Percentiles rank a stretch among this genome's conserved stretches.
phyloP scores from a whole-genome alignment of 1,284 basidiomycete species.

The Ustilago hordei region DNA sequence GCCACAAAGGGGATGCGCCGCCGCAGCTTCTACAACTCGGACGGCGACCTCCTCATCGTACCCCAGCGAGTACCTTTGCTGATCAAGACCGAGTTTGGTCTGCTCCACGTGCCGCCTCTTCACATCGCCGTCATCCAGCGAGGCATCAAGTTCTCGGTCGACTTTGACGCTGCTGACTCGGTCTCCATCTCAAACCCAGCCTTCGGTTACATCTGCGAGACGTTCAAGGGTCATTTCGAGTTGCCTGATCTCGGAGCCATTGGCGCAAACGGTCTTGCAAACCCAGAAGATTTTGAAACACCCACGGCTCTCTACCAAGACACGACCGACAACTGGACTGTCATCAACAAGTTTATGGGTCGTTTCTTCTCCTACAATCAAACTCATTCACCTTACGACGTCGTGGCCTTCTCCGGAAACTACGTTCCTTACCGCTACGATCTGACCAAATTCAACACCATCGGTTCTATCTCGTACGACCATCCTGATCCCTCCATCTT shows the following conservation, averaged over 20 bases:
- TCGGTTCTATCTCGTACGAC: conserved; percentile 76
- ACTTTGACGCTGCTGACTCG: conserved; percentile 1
- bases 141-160: conserved; percentile 77
- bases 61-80: conserved; percentile 77
- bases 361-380: conserved; percentile 75
- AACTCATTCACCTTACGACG: conserved; percentile 79
- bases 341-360: conserved; percentile 73
- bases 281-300: conserved; percentile 76
- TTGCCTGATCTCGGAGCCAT: conserved; percentile 78
- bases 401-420: conserved; percentile 77
- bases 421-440: conserved; percentile 81
- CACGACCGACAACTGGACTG: conserved; percentile 72
- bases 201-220: conserved; percentile 69
- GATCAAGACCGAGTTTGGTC: conserved; percentile 79
- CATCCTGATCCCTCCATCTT: conserved; percentile 68
- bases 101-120: conserved; percentile 77
- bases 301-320: conserved; percentile 77
- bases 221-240: conserved; percentile 76
- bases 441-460: conserved; percentile 76
- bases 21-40: conserved; percentile 77
- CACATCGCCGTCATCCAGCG: conserved; percentile 77
- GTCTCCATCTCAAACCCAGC: conserved; percentile 70
- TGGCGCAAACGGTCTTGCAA: conserved; percentile 72
- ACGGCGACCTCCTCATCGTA: conserved; percentile 79
- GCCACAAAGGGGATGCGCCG: conserved; percentile 77